Percentiles rank a stretch among this genome's conserved stretches.
Conservation (phyloP, 495 filamentous ascomycete species). For the Immersiella caudata region DNA sequence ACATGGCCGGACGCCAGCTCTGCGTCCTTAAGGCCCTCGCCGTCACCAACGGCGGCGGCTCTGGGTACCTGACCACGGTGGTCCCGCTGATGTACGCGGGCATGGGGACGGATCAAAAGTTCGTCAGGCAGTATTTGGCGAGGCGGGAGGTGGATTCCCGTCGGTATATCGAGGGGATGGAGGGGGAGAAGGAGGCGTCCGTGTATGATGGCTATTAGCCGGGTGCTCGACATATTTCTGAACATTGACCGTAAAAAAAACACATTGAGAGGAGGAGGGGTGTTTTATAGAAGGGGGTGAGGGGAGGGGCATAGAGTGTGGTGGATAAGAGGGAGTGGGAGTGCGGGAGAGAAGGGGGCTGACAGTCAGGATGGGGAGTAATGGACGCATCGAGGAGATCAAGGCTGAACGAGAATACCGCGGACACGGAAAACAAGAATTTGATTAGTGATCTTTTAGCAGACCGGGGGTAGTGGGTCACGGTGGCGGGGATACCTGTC, state of each 20-base stretch:
- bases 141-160: conserved; percentile 22
- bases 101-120: conserved; percentile 42
- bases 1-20: conserved; percentile 65
- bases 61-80: conserved; percentile 29
- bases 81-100: conserved; percentile 52
- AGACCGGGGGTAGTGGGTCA: no score
- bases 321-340: no score
- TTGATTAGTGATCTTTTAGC: no score
- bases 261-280: not conserved
- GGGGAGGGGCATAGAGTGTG: no score
- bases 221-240: no score
- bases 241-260: no score
- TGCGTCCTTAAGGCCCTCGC: conserved; percentile 62
- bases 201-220: not conserved
- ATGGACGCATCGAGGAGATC: no score
- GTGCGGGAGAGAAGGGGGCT: no score
- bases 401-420: no score
- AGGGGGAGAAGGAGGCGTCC: conserved; percentile 2
- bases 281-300: not conserved
- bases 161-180: conserved; percentile 19
- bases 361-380: no score
- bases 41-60: conserved; percentile 17
- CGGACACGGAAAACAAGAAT: no score
- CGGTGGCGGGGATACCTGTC: not conserved
- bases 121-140: conserved; percentile 38